Conservation (phyloP, 805 yeast species). For the Suhomyces prunicola region DNA sequence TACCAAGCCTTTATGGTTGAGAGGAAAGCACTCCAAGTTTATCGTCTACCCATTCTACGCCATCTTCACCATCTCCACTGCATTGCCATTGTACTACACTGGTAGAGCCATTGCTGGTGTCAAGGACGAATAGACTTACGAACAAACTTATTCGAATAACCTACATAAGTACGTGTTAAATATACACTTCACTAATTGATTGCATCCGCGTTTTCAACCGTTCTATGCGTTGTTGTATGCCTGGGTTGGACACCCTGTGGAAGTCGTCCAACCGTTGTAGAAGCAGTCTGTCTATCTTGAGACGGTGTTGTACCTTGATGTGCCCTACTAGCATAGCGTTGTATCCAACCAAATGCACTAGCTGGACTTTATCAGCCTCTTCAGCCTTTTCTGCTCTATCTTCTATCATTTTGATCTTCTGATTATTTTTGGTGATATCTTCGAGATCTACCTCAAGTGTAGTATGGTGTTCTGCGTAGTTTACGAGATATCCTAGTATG, state of each 20-base stretch:
- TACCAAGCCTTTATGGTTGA: conserved; percentile 42
- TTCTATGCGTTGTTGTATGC: background rate
- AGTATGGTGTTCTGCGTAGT: conserved; percentile 1
- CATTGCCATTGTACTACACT: conserved; percentile 62
- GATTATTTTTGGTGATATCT: background rate
- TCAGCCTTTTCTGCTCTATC: conserved; percentile 2
- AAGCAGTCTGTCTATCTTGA: conserved; percentile 1
- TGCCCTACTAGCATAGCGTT: conserved; percentile 11
- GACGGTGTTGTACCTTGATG: conserved; percentile 3
- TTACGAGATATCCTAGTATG: conserved; percentile 14
- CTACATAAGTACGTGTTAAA: background rate
- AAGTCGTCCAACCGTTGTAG: background rate
- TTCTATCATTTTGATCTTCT: background rate
- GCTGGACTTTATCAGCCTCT: background rate
- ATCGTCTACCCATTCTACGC: conserved; percentile 78
- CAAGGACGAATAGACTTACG: conserved; percentile 38
- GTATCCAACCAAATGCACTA: conserved; percentile 16
- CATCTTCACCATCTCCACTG: conserved; percentile 63
- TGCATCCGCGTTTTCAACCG: background rate
- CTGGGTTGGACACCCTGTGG: background rate
- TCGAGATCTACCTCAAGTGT: background rate
- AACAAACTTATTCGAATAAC: background rate
- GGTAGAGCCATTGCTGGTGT: conserved; percentile 72
- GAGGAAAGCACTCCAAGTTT: conserved; percentile 53
- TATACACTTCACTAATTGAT: background rate